A percentile compares a stretch with the other conserved stretches of the same genome.
Evolutionary conservation across 345 rosid genomes (phyloP).

Genomic region (Gossypium rotundifolium): DNA sequence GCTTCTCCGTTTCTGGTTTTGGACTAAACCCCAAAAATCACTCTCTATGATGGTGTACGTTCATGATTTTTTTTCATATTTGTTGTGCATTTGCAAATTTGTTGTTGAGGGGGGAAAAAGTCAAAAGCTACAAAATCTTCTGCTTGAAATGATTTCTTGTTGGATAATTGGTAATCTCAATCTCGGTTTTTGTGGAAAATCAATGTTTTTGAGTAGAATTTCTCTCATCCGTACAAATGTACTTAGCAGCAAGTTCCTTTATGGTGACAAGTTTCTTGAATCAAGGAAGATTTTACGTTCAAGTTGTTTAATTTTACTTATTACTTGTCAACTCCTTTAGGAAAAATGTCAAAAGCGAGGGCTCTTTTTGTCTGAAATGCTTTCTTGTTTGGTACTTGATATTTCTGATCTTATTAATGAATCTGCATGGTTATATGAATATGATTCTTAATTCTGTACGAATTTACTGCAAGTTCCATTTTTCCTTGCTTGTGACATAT

Average conservation of each 20-base stretch:
- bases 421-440: background rate
- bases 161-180: background rate
- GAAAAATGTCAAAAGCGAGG: background rate
- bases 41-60: background rate
- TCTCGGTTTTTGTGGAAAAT: background rate
- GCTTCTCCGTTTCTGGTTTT: background rate
- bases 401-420: background rate
- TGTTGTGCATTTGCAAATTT: background rate
- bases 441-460: background rate
- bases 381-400: background rate
- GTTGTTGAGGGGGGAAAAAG: background rate
- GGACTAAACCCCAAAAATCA: background rate
- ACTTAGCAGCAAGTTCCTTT: background rate
- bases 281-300: background rate
- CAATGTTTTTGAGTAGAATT: background rate
- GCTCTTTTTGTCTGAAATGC: background rate
- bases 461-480: too few relatives aligned
- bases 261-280: conserved; percentile 6
- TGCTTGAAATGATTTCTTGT: background rate
- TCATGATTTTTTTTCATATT: conserved; percentile 1
- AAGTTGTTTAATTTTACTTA: background rate
- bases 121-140: conserved; percentile 9
- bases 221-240: background rate
- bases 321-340: background rate
- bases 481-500: too few relatives aligned